These are phyloP conservation scores for Echites panduratus DNA, from an alignment of 257 asterid genomes.

Conservation along the genomic window DNA sequence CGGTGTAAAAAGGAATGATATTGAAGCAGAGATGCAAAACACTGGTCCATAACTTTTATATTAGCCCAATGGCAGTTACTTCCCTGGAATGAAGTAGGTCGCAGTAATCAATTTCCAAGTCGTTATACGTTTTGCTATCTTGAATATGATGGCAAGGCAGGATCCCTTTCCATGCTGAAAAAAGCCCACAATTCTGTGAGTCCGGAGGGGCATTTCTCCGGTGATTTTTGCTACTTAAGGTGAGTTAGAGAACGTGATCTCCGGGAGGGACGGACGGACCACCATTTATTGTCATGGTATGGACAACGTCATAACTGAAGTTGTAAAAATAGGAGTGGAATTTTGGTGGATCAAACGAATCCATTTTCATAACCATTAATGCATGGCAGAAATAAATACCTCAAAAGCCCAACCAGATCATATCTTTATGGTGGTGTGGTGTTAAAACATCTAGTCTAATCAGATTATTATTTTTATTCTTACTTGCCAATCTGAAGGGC, in stretches of 20 bases:
- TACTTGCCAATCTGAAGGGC: too few relatives aligned
- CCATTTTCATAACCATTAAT: background rate
- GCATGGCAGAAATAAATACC: background rate
- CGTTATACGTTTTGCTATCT: background rate
- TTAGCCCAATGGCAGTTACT: background rate
- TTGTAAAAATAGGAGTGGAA: background rate
- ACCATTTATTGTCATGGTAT: too few relatives aligned
- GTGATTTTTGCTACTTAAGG: background rate
- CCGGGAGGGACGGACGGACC: background rate
- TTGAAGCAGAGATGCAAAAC: too few relatives aligned
- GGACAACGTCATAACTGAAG: background rate
- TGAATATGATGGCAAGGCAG: background rate
- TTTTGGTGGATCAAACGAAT: background rate
- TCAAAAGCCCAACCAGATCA: too few relatives aligned
- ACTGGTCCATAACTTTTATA: too few relatives aligned
- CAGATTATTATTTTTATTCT: too few relatives aligned
- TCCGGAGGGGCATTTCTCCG: background rate
- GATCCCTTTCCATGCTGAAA: constrained; percentile 3
- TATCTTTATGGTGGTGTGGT: too few relatives aligned
- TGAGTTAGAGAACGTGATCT: background rate
- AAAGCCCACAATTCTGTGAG: background rate
- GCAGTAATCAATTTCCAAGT: constrained; percentile 5
- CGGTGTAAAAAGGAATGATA: background rate
- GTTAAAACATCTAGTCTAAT: too few relatives aligned
- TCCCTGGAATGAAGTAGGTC: constrained; percentile 8